Evolutionary conservation across 2,329 filamentous ascomycete species (phyloP).

Genomic region (Fusarium albosuccineum): DNA sequence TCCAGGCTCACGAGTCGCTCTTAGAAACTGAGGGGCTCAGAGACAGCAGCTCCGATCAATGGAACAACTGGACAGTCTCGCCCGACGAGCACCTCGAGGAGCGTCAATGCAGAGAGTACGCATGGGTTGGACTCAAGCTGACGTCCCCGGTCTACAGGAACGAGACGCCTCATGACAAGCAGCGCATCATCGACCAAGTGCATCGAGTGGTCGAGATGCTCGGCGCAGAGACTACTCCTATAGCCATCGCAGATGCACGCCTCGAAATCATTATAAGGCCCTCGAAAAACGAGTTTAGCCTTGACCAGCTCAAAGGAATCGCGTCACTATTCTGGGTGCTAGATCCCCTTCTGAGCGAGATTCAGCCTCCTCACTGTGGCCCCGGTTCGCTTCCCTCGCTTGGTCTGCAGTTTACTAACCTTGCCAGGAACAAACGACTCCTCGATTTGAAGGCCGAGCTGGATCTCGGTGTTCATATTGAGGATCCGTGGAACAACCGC

Average conservation of each 20-base stretch:
- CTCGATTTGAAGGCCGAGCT: conserved; percentile 23
- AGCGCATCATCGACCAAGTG: background rate
- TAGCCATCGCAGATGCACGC: conserved; percentile 26
- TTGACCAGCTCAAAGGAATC: conserved; percentile 22
- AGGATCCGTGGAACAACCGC: conserved; percentile 37
- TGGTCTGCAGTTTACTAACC: conserved; percentile 35
- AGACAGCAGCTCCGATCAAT: background rate
- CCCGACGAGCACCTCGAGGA: conserved; percentile 22
- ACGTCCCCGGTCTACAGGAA: conserved; percentile 15
- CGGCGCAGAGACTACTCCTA: background rate
- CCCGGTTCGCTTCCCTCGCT: conserved; percentile 29
- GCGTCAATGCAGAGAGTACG: conserved; percentile 17
- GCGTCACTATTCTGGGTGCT: conserved; percentile 30
- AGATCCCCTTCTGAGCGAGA: conserved; percentile 26
- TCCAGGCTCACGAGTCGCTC: background rate
- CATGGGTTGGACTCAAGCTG: conserved; percentile 33
- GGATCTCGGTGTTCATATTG: conserved; percentile 3
- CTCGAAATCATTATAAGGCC: conserved; percentile 15
- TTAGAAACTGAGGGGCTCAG: background rate
- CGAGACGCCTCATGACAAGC: background rate
- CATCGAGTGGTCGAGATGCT: conserved; percentile 15
- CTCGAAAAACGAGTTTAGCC: background rate
- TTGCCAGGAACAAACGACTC: conserved; percentile 2
- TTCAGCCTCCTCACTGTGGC: conserved; percentile 36
- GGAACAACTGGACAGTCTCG: conserved; percentile 17